Conservation (phyloP, 2,329 filamentous ascomycete genomes). For the Fusarium citri region DNA sequence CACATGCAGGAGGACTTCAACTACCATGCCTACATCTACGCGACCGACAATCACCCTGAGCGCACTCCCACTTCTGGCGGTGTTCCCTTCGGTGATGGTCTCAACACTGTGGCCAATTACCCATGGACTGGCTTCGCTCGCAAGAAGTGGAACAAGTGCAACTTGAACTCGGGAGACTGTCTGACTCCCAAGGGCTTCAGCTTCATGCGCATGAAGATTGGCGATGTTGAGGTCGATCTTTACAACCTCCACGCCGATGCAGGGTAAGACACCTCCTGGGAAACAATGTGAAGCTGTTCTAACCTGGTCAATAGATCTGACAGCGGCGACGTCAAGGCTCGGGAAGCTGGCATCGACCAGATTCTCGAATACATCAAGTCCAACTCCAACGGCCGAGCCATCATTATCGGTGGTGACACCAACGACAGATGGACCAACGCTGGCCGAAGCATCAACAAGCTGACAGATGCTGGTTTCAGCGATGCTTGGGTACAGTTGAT, state of each 20-base stretch:
- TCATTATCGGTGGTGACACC: slow-evolving; percentile 73
- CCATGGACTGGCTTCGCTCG: slow-evolving; percentile 65
- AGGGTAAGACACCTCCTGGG: slow-evolving; percentile 44
- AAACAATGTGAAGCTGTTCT: background rate
- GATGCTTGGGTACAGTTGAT: slow-evolving; percentile 71
- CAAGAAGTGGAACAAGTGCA: slow-evolving; percentile 70
- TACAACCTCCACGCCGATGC: slow-evolving; percentile 78
- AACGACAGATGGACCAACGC: slow-evolving; percentile 70
- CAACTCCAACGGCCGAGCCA: slow-evolving; percentile 69
- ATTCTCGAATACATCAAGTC: slow-evolving; percentile 67
- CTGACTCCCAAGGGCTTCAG: slow-evolving; percentile 78
- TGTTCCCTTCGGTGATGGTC: slow-evolving; percentile 70
- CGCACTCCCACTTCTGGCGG: slow-evolving; percentile 74
- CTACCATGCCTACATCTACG: slow-evolving; percentile 73
- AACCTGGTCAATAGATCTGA: slow-evolving; percentile 54
- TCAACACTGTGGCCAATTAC: slow-evolving; percentile 72
- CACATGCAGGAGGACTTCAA: slow-evolving; percentile 78
- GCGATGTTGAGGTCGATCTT: slow-evolving; percentile 68
- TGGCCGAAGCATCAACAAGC: slow-evolving; percentile 60
- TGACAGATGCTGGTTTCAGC: slow-evolving; percentile 62
- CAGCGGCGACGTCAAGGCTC: slow-evolving; percentile 63
- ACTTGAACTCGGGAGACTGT: slow-evolving; percentile 69
- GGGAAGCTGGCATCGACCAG: slow-evolving; percentile 70
- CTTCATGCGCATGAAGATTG: slow-evolving; percentile 69
- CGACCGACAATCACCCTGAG: slow-evolving; percentile 67